phyloP scores from a whole-genome alignment of 805 yeast genomes.

The Kazachstania bromeliacearum region DNA sequence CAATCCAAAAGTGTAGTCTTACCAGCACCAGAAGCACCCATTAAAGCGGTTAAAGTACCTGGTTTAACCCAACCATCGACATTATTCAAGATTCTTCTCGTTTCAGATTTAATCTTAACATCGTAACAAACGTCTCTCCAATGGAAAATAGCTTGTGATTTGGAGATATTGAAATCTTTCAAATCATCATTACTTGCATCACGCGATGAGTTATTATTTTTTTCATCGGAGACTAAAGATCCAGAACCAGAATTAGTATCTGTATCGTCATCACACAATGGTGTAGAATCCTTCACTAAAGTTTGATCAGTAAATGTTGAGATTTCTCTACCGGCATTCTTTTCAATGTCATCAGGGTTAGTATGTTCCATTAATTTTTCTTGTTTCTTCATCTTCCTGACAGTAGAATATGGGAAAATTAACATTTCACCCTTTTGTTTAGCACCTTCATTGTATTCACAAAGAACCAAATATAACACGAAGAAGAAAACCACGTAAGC shows the following conservation, averaged over 20 bases:
- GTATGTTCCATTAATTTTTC: constrained; percentile 18
- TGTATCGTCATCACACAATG: constrained; percentile 6
- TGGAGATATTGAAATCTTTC: constrained; percentile 23
- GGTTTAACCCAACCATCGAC: constrained; percentile 82
- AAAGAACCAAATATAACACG: constrained; percentile 40
- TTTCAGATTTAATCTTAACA: constrained; percentile 51
- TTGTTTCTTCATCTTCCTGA: constrained; percentile 39
- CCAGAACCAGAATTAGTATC: not conserved
- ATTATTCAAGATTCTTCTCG: constrained; percentile 49
- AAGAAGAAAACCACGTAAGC: constrained; percentile 50
- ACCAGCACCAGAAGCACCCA: constrained; percentile 80
- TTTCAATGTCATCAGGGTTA: constrained; percentile 17
- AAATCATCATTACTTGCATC: constrained; percentile 8
- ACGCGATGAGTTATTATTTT: constrained; percentile 3
- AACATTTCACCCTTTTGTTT: constrained; percentile 65
- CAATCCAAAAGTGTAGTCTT: constrained; percentile 66
- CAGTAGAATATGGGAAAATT: constrained; percentile 44
- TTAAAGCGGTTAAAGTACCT: constrained; percentile 68
- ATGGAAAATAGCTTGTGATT: constrained; percentile 48
- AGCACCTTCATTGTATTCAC: constrained; percentile 53
- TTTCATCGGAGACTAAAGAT: not conserved
- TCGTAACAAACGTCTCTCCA: constrained; percentile 72
- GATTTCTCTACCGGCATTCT: constrained; percentile 10
- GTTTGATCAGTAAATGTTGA: constrained; percentile 16
- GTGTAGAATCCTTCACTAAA: constrained; percentile 17